These are phyloP conservation scores for Verticillium albo-atrum DNA, from an alignment of 2,329 filamentous ascomycete genomes.

Conservation along the genomic window DNA sequence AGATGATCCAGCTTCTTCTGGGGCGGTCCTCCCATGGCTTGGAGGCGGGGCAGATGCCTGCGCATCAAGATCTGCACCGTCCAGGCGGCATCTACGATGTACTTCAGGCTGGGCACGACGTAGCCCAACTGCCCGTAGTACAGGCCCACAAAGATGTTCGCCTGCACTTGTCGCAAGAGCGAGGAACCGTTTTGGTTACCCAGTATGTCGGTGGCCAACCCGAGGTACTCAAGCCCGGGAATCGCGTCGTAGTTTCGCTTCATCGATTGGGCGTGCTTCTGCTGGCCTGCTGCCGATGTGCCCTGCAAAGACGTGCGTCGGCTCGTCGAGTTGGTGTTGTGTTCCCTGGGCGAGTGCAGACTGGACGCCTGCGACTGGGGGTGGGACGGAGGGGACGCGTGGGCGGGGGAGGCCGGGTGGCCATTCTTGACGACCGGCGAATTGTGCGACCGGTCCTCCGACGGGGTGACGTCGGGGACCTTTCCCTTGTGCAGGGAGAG, in stretches of 20 bases:
- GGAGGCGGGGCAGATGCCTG: constrained; percentile 50
- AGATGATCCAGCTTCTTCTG: constrained; percentile 54
- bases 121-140: constrained; percentile 87
- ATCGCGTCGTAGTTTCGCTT: constrained; percentile 75
- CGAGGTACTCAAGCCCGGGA: constrained; percentile 86
- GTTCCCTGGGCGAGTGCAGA: constrained; percentile 48
- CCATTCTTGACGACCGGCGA: constrained; percentile 40
- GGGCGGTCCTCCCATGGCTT: constrained; percentile 24
- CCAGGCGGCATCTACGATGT: constrained; percentile 52
- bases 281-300: constrained; percentile 7
- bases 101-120: constrained; percentile 76
- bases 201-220: constrained; percentile 79
- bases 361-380: constrained; percentile 39
- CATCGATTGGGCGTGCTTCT: constrained; percentile 10
- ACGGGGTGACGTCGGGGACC: constrained; percentile 51
- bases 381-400: constrained; percentile 51
- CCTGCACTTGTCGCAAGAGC: constrained; percentile 79
- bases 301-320: constrained; percentile 50
- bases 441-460: constrained; percentile 20
- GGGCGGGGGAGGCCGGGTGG: constrained; percentile 45
- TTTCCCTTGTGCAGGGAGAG: constrained; percentile 59
- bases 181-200: constrained; percentile 76
- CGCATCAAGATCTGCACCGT: constrained; percentile 69
- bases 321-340: constrained; percentile 39
- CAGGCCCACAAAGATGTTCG: constrained; percentile 76